phyloP scores from a whole-genome alignment of 352 stramenopile species.

The Phytophthora megakarya region DNA sequence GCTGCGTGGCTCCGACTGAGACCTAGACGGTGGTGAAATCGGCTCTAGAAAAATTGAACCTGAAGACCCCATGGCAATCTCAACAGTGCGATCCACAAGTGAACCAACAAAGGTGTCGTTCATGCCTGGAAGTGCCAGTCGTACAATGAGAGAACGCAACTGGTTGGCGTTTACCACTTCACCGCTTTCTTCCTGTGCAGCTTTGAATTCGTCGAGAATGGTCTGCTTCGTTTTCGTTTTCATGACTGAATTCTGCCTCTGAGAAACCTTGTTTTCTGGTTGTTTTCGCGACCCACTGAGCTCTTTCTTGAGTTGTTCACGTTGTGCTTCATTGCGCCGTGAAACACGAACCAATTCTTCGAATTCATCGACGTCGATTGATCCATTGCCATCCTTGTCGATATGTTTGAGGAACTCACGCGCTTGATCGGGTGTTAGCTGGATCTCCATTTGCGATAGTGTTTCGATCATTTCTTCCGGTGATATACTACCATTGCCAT shows the following conservation, averaged over 20 bases:
- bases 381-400: constrained; percentile 83
- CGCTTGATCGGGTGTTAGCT: constrained; percentile 66
- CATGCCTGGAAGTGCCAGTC: constrained; percentile 55
- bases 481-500: constrained; percentile 81
- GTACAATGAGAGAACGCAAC: constrained; percentile 49
- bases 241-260: constrained; percentile 37
- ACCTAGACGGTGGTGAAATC: constrained; percentile 7
- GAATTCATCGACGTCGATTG: constrained; percentile 88
- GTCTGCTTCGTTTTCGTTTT: constrained; percentile 56
- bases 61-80: constrained; percentile 13
- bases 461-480: constrained; percentile 84
- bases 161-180: constrained; percentile 48
- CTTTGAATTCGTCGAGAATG: constrained; percentile 74
- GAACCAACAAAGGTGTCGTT: constrained; percentile 53
- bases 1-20: constrained; percentile 13
- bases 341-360: constrained; percentile 80
- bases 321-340: constrained; percentile 69
- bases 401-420: constrained; percentile 78
- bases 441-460: constrained; percentile 85
- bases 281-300: constrained; percentile 50
- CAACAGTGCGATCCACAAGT: constrained; percentile 46
- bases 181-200: constrained; percentile 41
- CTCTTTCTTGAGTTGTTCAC: constrained; percentile 75
- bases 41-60: not conserved
- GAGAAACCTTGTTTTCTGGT: constrained; percentile 39